Evolutionary conservation across 169 alveolate species (phyloP).

Genomic region (Plasmodium inui): DNA sequence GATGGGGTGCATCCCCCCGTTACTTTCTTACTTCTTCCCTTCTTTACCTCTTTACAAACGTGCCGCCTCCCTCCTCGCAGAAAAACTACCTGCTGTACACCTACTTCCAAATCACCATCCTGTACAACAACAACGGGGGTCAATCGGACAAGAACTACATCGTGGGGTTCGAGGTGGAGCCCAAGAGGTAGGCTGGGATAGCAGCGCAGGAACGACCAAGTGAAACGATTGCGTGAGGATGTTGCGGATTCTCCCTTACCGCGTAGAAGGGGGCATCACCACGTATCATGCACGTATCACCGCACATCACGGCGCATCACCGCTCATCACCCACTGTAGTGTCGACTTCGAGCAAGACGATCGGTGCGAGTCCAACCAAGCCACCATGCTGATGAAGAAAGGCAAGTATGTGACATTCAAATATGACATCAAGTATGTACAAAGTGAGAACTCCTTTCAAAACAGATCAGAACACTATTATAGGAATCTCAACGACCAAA

Average conservation of each 20-base stretch:
- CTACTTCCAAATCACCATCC: slow-evolving; percentile 73
- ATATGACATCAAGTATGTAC: slow-evolving; percentile 87
- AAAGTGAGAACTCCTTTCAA: slow-evolving; percentile 83
- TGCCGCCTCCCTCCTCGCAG: neutral
- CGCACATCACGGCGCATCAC: neutral
- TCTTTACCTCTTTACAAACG: neutral
- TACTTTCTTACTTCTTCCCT: neutral
- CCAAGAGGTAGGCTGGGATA: slow-evolving; percentile 67
- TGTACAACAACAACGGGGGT: slow-evolving; percentile 33
- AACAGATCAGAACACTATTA: slow-evolving; percentile 91
- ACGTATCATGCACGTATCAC: neutral
- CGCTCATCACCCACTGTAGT: neutral
- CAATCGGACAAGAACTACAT: slow-evolving; percentile 75
- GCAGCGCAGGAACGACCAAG: neutral
- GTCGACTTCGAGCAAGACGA: neutral
- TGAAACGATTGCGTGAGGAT: neutral
- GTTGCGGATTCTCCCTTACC: neutral
- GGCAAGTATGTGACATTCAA: slow-evolving; percentile 78
- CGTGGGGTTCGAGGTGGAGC: slow-evolving; percentile 86
- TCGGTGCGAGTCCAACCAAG: slow-evolving; percentile 12
- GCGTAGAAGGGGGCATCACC: neutral
- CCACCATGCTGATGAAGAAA: slow-evolving; percentile 22
- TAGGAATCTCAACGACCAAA: slow-evolving; percentile 81
- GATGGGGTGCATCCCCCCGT: too few species aligned
- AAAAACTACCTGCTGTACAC: slow-evolving; percentile 71